A percentile compares a stretch with the other conserved stretches of the same genome.
Evolutionary conservation across 805 yeast genomes (phyloP).

Genomic region (Candida awuae): DNA sequence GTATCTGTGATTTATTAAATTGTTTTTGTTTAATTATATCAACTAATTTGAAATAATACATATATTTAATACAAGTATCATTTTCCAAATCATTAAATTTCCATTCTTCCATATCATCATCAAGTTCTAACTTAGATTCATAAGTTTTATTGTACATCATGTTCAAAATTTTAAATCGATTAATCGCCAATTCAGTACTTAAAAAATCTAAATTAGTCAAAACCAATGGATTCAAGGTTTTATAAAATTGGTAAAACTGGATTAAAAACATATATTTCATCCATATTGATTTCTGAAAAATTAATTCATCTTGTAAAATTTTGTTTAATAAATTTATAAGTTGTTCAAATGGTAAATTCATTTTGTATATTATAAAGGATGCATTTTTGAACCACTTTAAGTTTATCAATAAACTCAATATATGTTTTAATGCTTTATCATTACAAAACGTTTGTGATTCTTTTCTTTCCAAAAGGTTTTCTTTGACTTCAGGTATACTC

Average conservation of each 20-base stretch:
- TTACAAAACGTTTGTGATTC: not conserved
- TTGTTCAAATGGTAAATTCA: constrained; percentile 7
- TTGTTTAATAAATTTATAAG: constrained; percentile 8
- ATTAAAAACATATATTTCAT: constrained; percentile 9
- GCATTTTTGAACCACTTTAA: constrained; percentile 13
- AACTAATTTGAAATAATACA: constrained; percentile 4
- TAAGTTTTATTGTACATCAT: constrained; percentile 5
- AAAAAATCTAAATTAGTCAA: constrained; percentile 12
- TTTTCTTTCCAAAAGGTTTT: not conserved
- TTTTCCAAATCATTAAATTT: not conserved
- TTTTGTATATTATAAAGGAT: constrained; percentile 8
- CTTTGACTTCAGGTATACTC: constrained; percentile 4
- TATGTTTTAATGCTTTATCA: not conserved
- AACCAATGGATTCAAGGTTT: constrained; percentile 8
- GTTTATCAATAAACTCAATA: constrained; percentile 1
- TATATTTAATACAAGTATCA: constrained; percentile 1
- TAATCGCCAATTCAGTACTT: not conserved
- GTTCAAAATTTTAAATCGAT: constrained; percentile 7
- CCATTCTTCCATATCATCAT: constrained; percentile 4
- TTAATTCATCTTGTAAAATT: constrained; percentile 3
- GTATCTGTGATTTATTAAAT: not conserved
- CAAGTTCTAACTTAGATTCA: not conserved
- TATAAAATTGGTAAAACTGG: constrained; percentile 5
- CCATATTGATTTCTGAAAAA: constrained; percentile 10
- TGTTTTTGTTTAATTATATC: constrained; percentile 4